phyloP scores from a whole-genome alignment of 805 yeast genomes.

The Komagataella phaffii region DNA sequence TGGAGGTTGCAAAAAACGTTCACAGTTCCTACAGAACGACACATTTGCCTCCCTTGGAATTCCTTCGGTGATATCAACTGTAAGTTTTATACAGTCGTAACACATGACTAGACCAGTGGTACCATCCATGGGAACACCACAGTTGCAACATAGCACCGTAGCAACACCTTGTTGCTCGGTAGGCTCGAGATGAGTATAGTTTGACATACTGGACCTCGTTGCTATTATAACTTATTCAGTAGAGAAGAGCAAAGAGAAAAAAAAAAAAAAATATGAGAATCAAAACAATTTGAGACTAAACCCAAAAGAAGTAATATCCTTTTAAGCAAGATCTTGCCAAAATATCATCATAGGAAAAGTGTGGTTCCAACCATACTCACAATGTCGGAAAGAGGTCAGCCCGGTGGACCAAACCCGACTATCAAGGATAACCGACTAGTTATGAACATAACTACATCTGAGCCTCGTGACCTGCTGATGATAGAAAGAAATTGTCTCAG shows the following conservation, averaged over 20 bases:
- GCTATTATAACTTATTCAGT: background rate
- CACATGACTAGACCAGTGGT: conserved; percentile 90
- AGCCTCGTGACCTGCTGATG: conserved; percentile 42
- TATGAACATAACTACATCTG: conserved; percentile 25
- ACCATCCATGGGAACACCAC: conserved; percentile 98
- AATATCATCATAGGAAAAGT: background rate
- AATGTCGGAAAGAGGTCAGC: background rate
- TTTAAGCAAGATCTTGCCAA: background rate
- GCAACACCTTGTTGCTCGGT: conserved; percentile 22
- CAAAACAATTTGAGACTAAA: background rate
- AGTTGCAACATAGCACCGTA: conserved; percentile 92
- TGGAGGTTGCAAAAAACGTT: conserved; percentile 91
- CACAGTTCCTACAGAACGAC: conserved; percentile 95
- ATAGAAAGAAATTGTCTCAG: conserved; percentile 38
- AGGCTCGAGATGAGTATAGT: conserved; percentile 2
- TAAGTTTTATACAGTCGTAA: conserved; percentile 89
- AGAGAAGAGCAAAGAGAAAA: background rate
- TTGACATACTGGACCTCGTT: conserved; percentile 1
- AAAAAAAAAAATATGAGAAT: background rate
- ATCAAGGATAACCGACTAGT: conserved; percentile 6
- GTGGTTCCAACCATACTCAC: background rate
- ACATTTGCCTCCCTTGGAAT: conserved; percentile 89
- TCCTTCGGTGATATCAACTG: conserved; percentile 88
- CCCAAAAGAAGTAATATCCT: background rate
- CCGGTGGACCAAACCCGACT: background rate